phyloP scores from a whole-genome alignment of 2,329 filamentous ascomycete species.

The Penicillium nordicum region DNA sequence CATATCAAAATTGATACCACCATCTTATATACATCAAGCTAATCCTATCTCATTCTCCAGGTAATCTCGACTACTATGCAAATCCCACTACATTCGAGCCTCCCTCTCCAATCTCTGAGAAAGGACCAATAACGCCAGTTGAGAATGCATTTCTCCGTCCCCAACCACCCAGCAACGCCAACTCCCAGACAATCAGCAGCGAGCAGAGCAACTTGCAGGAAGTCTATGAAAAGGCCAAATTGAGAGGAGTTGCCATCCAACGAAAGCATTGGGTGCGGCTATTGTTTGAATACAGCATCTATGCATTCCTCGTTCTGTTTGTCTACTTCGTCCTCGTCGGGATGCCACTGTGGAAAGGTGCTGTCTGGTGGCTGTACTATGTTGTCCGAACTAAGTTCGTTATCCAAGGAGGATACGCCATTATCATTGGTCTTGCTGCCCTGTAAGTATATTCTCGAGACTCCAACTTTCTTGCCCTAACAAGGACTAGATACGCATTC shows the following conservation, averaged over 20 bases:
- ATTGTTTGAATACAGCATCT: constrained; percentile 40
- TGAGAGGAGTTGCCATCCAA: constrained; percentile 21
- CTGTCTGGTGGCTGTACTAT: constrained; percentile 45
- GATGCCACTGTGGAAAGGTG: constrained; percentile 46
- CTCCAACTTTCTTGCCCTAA: no score
- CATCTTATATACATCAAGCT: background rate
- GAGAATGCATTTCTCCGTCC: constrained; percentile 12
- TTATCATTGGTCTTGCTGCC: no score
- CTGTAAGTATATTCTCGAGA: no score
- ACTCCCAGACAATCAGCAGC: constrained; percentile 7
- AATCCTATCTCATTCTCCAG: background rate
- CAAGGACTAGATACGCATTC: no score
- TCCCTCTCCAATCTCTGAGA: constrained; percentile 6
- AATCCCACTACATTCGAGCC: constrained; percentile 3
- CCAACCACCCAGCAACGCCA: constrained; percentile 2
- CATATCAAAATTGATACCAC: background rate
- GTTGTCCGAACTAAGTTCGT: constrained; percentile 39
- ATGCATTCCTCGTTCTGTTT: constrained; percentile 37
- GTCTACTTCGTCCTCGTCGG: constrained; percentile 49
- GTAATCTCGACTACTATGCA: background rate
- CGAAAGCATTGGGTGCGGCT: constrained; percentile 33
- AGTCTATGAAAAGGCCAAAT: constrained; percentile 21
- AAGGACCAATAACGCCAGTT: constrained; percentile 15
- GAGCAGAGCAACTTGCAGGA: constrained; percentile 15
- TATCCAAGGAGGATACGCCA: no score